A percentile compares a stretch with the other conserved stretches of the same genome.
phyloP scores from a whole-genome alignment of 768 basidiomycete species.

The Lentinus tigrinus region DNA sequence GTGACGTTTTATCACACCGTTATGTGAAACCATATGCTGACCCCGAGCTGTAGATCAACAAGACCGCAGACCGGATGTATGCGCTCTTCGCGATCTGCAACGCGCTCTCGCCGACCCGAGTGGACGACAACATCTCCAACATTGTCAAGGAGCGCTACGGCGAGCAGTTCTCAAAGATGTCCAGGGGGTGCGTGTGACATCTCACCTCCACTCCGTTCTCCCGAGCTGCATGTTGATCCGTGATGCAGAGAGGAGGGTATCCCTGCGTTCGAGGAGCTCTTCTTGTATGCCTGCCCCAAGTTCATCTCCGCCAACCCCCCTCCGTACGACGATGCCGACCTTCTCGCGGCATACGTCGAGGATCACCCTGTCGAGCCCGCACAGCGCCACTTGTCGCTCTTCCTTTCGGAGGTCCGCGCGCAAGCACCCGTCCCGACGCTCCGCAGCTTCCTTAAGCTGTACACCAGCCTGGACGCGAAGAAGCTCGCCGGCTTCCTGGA shows the following conservation, averaged over 20 bases:
- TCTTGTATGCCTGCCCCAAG: conserved; percentile 92
- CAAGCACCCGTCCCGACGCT: conserved; percentile 80
- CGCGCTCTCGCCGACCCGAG: conserved; percentile 84
- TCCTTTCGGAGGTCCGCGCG: conserved; percentile 78
- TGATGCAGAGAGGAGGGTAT: conserved; percentile 64
- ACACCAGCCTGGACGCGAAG: conserved; percentile 87
- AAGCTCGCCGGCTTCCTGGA: conserved; percentile 93
- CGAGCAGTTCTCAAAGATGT: conserved; percentile 88
- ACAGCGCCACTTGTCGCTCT: conserved; percentile 79
- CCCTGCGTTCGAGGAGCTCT: conserved; percentile 87
- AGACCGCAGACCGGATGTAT: conserved; percentile 98
- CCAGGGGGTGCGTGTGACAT: conserved; percentile 62
- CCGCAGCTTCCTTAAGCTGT: conserved; percentile 90
- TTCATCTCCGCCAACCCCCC: conserved; percentile 95
- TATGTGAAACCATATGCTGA: neutral
- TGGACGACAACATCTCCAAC: conserved; percentile 94
- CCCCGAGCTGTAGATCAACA: conserved; percentile 70
- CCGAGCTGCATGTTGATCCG: neutral
- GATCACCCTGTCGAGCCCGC: conserved; percentile 64
- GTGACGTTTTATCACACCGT: conserved; percentile 35
- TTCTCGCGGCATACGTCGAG: conserved; percentile 45
- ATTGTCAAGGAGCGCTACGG: conserved; percentile 90
- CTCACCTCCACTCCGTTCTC: neutral
- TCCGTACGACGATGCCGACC: conserved; percentile 79
- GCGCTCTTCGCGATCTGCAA: conserved; percentile 93